Evolutionary conservation across 2,329 filamentous ascomycete genomes (phyloP).

Genomic region (Camptophora hylomeconis): DNA sequence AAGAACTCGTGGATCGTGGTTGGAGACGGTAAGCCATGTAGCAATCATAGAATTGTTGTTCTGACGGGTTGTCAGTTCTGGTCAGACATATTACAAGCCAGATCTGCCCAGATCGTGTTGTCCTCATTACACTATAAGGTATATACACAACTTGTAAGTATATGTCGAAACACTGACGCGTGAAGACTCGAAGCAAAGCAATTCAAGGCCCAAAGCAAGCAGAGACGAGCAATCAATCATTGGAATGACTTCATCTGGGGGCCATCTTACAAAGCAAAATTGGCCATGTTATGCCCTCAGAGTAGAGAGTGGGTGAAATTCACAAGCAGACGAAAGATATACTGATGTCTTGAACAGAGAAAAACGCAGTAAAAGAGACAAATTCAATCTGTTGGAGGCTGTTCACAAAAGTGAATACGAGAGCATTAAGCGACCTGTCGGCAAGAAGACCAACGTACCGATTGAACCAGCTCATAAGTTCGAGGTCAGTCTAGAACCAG

Average conservation of each 20-base stretch:
- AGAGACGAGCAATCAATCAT: constrained; percentile 34
- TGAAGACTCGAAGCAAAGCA: constrained; percentile 28
- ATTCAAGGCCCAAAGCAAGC: constrained; percentile 32
- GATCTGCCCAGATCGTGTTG: constrained; percentile 68
- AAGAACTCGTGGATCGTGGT: constrained; percentile 33
- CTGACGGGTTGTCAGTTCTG: constrained; percentile 26
- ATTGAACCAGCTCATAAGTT: constrained; percentile 37
- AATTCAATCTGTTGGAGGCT: constrained; percentile 29
- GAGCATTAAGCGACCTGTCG: constrained; percentile 29
- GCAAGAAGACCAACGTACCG: constrained; percentile 29
- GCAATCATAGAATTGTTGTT: constrained; percentile 1
- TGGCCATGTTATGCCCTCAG: constrained; percentile 31
- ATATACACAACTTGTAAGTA: constrained; percentile 2
- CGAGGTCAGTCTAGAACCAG: constrained; percentile 34
- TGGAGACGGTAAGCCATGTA: constrained; percentile 31
- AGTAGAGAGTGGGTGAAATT: constrained; percentile 27
- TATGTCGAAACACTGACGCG: constrained; percentile 6
- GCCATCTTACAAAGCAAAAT: constrained; percentile 33
- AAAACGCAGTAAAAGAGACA: constrained; percentile 28
- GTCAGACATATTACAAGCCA: constrained; percentile 37
- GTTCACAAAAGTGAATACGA: constrained; percentile 34
- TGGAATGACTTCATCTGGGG: constrained; percentile 36
- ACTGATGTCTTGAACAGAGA: constrained; percentile 23
- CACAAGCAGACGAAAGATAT: background rate
- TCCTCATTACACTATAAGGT: constrained; percentile 56